Conservation (phyloP, 164 flowering plant species). For the Saururus chinensis region DNA sequence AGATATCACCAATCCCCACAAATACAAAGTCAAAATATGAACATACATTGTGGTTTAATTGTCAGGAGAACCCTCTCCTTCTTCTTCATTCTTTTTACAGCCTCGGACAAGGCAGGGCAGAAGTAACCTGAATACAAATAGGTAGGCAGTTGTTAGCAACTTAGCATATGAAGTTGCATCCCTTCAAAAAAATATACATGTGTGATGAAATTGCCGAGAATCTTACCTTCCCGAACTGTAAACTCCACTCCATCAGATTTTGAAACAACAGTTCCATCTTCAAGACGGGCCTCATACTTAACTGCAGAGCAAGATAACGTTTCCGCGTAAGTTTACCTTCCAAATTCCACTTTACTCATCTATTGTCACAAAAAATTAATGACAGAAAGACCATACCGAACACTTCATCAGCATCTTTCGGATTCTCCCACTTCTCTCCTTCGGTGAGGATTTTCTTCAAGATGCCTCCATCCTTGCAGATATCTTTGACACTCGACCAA, state of each 20-base stretch:
- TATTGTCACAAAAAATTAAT: too few relatives aligned
- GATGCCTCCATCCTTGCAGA: conserved; percentile 94
- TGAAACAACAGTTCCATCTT: conserved; percentile 68
- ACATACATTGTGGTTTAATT: conserved; percentile 92
- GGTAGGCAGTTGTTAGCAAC: background rate
- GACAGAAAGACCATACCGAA: conserved; percentile 29
- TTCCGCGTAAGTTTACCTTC: background rate
- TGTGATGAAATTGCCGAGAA: too few relatives aligned
- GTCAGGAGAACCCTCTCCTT: conserved; percentile 72
- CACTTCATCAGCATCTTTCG: conserved; percentile 94
- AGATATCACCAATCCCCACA: too few relatives aligned
- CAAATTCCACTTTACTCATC: too few relatives aligned
- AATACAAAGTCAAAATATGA: conserved; percentile 27
- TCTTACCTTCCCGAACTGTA: conserved; percentile 64
- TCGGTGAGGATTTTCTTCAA: conserved; percentile 70
- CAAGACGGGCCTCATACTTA: conserved; percentile 69
- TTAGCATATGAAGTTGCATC: background rate
- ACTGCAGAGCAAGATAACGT: conserved; percentile 33
- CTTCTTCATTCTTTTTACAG: conserved; percentile 93
- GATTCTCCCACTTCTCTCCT: conserved; percentile 98
- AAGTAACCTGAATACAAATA: conserved; percentile 38
- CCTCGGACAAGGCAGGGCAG: conserved; percentile 76
- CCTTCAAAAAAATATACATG: background rate
- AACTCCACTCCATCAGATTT: conserved; percentile 67
- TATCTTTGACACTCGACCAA: conserved; percentile 91